Base-by-base conservation (phyloP, 2,329 filamentous ascomycete species). In the Neobulgaria alba region DNA sequence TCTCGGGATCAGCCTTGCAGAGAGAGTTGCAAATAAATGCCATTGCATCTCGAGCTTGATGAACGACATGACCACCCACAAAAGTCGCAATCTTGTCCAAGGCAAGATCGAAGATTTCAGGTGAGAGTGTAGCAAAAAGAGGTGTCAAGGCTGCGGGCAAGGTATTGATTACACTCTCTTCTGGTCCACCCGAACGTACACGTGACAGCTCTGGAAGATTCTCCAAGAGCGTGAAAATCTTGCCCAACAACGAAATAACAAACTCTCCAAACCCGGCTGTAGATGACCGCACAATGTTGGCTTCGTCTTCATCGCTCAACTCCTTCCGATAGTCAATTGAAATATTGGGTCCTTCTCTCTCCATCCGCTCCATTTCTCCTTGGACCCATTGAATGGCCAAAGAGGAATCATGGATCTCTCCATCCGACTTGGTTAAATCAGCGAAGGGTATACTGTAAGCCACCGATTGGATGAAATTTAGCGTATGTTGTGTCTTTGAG, bases 1-100 rank as follows among this genome's bases (percentile, higher is more conserved):
- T 95, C 59, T 90, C 81, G 0, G 93, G 89, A 53, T 93, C 86
- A 52, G 94, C 87, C 64, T 96, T 96, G 71, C 92, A 95, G 17
- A 98, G 72, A 0, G 87, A 85, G 62, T 95, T 96, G 64, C 90
- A 85, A 39, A 96, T 96, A 73, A 95, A 98, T 1, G 93, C 92
- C 84, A 98, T 95, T 5, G 92, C 90, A 68, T 98, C 92, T 50
- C 90, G 74, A 39, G 92, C 90, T 63, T 96, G 92, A 55, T 98
- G 89, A 14, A 98, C 90, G 36, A 98, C 92, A 65, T 96, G 92
- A 48, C 85, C 85, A 1, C 85, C 82, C 18, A 95, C 84, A 60
- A 98, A 98, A 21, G 85, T 78, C 2, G 88, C 84, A 53, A 98
- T 79, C 68, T 96, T 96, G 45, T 94, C 84, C 37, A 98, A 67